Conservation (phyloP, 2,329 filamentous ascomycete genomes). For the Hansfordia pulvinata region DNA sequence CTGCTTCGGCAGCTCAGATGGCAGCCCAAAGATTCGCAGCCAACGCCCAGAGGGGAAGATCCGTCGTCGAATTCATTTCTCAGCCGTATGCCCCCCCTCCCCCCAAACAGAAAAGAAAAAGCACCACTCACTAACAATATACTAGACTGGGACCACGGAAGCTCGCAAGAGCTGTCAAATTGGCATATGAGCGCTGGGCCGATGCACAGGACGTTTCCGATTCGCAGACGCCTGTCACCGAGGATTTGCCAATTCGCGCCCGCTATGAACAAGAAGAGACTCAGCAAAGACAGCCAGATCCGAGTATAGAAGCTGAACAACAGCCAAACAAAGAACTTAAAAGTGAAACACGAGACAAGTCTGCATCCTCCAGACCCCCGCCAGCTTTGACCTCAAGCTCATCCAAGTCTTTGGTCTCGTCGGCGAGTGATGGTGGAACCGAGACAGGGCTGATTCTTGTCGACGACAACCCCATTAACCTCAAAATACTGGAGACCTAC, state of each 20-base stretch:
- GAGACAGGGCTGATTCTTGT: conserved; percentile 18
- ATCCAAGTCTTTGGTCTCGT: no score
- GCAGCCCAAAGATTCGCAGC: conserved; percentile 2
- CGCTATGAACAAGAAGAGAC: no score
- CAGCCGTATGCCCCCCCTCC: conserved; percentile 18
- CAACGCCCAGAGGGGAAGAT: conserved; percentile 7
- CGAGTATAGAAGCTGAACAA: no score
- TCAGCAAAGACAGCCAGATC: no score
- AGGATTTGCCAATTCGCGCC: conserved; percentile 6
- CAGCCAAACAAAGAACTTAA: no score
- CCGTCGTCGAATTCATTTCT: conserved; percentile 21
- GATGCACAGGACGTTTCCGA: background rate
- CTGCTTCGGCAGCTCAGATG: conserved; percentile 15
- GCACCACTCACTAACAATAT: background rate
- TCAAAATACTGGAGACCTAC: conserved; percentile 16
- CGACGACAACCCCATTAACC: conserved; percentile 26
- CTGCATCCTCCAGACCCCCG: no score
- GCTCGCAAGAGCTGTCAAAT: conserved; percentile 16
- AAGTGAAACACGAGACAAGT: no score
- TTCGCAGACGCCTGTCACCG: background rate
- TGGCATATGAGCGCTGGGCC: no score
- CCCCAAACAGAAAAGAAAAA: background rate
- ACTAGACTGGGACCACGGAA: conserved; percentile 21
- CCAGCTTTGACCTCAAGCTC: no score
- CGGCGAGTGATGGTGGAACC: background rate